Conservation (phyloP, 306 rosid genomes). For the Begonia masoniana region DNA sequence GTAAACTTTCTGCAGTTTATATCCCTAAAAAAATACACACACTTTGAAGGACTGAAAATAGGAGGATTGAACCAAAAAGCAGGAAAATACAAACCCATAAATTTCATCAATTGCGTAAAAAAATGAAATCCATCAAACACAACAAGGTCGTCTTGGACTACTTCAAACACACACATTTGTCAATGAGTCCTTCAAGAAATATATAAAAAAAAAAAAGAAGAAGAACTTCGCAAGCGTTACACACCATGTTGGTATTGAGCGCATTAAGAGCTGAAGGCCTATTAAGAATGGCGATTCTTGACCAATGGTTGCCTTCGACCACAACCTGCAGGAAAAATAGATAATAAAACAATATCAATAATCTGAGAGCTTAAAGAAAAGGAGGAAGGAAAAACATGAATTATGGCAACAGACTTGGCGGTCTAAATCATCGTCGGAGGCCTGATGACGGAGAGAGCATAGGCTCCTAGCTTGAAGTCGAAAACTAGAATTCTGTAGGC, state of each 20-base stretch:
- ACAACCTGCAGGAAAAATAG: conserved; percentile 19
- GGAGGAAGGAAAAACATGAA: conserved; percentile 7
- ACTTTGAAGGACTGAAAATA: not conserved
- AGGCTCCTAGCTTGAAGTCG: conserved; percentile 16
- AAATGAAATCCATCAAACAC: not conserved
- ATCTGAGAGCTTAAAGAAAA: not conserved
- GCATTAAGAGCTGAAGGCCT: conserved; percentile 50
- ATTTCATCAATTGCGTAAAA: not conserved
- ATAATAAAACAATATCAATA: not conserved
- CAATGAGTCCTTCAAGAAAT: not conserved
- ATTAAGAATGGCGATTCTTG: conserved; percentile 52
- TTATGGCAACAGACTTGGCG: conserved; percentile 17
- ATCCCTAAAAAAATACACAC: conserved; percentile 21
- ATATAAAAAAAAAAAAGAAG: too few relatives aligned
- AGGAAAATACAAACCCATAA: not conserved
- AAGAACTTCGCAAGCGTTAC: not conserved
- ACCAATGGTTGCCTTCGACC: conserved; percentile 41
- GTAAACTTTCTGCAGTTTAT: conserved; percentile 47
- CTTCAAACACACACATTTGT: not conserved
- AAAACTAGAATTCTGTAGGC: conserved; percentile 11
- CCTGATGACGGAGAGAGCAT: conserved; percentile 20
- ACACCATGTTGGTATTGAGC: conserved; percentile 31
- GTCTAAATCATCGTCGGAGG: conserved; percentile 16
- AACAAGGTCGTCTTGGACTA: not conserved
- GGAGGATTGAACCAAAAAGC: not conserved